These are phyloP conservation scores for Pseudevernia furfuracea DNA, from an alignment of 495 filamentous ascomycete genomes.

Conservation along the genomic window DNA sequence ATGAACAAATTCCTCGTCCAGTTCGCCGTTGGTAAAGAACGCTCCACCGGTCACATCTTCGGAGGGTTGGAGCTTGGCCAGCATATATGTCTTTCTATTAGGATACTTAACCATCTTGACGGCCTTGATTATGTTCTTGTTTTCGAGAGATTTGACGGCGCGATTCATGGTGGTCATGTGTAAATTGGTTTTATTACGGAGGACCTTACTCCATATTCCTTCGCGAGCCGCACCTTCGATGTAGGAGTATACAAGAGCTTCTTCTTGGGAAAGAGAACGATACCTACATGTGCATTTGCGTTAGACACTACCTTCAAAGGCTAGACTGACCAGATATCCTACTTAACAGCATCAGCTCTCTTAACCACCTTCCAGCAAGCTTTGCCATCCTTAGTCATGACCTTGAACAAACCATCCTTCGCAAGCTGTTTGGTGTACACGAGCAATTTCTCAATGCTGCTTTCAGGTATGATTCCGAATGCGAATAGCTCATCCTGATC, in stretches of 20 bases:
- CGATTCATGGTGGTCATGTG: constrained; percentile 70
- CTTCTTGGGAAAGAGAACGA: constrained; percentile 57
- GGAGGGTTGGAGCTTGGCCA: constrained; percentile 59
- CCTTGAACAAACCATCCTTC: constrained; percentile 60
- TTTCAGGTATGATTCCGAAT: constrained; percentile 53
- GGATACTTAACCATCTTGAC: constrained; percentile 54
- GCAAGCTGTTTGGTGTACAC: constrained; percentile 54
- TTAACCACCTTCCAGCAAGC: constrained; percentile 61
- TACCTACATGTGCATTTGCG: constrained; percentile 41
- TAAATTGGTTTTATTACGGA: constrained; percentile 66
- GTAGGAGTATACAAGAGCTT: constrained; percentile 71
- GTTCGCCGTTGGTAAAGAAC: constrained; percentile 82
- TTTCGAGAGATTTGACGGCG: constrained; percentile 68
- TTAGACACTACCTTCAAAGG: constrained; percentile 12
- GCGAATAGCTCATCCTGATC: constrained; percentile 58
- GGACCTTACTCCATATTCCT: constrained; percentile 80
- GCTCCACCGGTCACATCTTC: constrained; percentile 86
- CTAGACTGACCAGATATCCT: constrained; percentile 25
- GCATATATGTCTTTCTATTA: constrained; percentile 59
- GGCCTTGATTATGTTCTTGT: constrained; percentile 79
- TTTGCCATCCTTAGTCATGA: constrained; percentile 45
- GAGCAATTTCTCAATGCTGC: constrained; percentile 50
- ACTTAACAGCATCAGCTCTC: constrained; percentile 66
- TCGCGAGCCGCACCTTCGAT: constrained; percentile 74
- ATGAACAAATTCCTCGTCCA: constrained; percentile 81